Evolutionary conservation across 23 red algal species (phyloP), one percentile per base, ranked within the genome.

Genomic region (Gracilaria gracilis): DNA sequence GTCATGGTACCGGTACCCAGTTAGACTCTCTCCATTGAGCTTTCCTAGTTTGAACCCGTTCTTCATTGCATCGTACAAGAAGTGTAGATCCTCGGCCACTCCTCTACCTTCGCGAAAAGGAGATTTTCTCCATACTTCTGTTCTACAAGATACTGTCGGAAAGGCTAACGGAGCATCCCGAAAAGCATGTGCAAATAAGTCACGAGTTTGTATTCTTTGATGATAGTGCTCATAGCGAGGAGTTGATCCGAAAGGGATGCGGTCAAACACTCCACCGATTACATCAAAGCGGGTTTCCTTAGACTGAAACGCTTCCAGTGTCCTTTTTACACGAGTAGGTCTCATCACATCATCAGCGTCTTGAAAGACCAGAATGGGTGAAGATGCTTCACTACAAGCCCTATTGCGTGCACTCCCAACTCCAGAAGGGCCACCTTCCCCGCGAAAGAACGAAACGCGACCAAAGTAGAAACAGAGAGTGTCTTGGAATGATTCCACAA

Each of bases 141-240:
- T 70, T 47, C 82, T 55, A 66, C 92, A 95, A 2, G 92, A 83
- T 20, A 95, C 69, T 24, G 92, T 95, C 4, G 92, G 92, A 73
- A 95, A 88, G 2, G 75, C 92, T 33, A 95, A 72, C 1, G 92
- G 83, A 15, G 83, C 82, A 70, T 95, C 92, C 2, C 92, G 82
- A 66, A 95, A 95, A 4, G 92, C 92, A 55, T 79, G 67, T 19
- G 75, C 86, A 31, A 93, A 84, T 50, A 93, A 72, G 24, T 83
- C 79, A 47, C 64, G 28, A 15, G 64, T 75, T 17, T 31, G 48
- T 34, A 80, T 6, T 19, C 84, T 64, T 34, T 48, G 46, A 55
- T 95, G 92, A 53, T 89, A 88, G 31, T 55, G 50, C 12, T 81
- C 44, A 54, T 95, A 95, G 29, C 92, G 82, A n/a, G 92, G 92